Evolutionary conservation across 2,329 filamentous ascomycete species (phyloP).

Genomic region (Rhynchosporium agropyri): DNA sequence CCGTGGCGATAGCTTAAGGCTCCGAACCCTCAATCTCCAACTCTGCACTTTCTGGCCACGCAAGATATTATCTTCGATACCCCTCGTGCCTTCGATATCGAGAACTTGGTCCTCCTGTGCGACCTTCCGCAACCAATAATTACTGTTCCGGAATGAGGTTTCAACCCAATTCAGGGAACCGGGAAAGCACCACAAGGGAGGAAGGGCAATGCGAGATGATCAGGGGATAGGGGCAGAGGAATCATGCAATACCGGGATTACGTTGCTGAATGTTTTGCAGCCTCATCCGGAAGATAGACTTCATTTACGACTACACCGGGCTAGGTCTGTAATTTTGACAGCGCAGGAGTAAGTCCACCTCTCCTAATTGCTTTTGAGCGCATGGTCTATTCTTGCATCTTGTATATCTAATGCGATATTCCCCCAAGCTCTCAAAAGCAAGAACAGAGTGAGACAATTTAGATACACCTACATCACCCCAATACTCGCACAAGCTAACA

Average conservation of each 20-base stretch:
- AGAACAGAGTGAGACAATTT: not conserved
- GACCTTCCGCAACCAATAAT: conserved; percentile 3
- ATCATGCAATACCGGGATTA: not conserved
- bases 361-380: conserved; percentile 9
- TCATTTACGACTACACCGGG: conserved; percentile 79
- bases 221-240: not conserved
- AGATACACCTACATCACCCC: not conserved
- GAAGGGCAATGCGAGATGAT: not conserved
- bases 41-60: not conserved
- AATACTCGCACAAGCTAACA: conserved; percentile 17
- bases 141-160: conserved; percentile 7
- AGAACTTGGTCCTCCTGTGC: not conserved
- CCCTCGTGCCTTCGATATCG: not conserved
- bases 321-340: conserved; percentile 80
- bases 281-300: conserved; percentile 73
- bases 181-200: not conserved
- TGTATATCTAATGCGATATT: too few relatives aligned
- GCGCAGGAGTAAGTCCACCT: conserved; percentile 58
- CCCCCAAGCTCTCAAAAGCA: not conserved
- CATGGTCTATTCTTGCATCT: not conserved
- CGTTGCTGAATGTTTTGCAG: conserved; percentile 44
- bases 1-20: not conserved
- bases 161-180: not conserved
- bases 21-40: not conserved
- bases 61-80: conserved; percentile 1